Conservation (phyloP, 2,329 filamentous ascomycete genomes). For the Rhynchosporium agropyri region DNA sequence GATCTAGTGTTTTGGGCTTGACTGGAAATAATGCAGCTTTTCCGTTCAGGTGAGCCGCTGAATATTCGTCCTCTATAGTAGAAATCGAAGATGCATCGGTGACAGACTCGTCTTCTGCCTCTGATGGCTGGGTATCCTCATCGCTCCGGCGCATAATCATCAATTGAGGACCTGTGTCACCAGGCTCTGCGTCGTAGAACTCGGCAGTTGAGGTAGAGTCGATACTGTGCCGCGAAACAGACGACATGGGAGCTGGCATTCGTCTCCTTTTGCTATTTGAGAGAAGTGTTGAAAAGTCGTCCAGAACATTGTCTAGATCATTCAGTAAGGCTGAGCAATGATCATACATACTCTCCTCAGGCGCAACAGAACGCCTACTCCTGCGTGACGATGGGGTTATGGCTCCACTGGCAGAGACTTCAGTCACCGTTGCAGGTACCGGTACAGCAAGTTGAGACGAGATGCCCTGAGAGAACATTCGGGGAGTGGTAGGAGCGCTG, state of each 20-base stretch:
- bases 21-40: conserved; percentile 74
- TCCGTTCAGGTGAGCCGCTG: conserved; percentile 51
- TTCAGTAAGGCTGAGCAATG: conserved; percentile 81
- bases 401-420: conserved; percentile 33
- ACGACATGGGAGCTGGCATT: conserved; percentile 54
- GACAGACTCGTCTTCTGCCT: conserved; percentile 53
- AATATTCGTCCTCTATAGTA: conserved; percentile 58
- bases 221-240: conserved; percentile 63
- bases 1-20: conserved; percentile 74
- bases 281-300: conserved; percentile 79
- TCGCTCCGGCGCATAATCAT: conserved; percentile 76
- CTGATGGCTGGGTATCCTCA: conserved; percentile 61
- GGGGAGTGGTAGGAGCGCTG: conserved; percentile 42
- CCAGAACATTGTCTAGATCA: conserved; percentile 81
- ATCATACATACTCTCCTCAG: conserved; percentile 72
- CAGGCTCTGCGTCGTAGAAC: conserved; percentile 89
- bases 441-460: conserved; percentile 40
- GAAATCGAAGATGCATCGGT: conserved; percentile 60
- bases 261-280: conserved; percentile 78
- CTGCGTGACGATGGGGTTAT: conserved; percentile 26
- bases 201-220: conserved; percentile 83
- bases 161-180: conserved; percentile 64
- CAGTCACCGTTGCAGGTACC: conserved; percentile 31
- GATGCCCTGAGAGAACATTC: conserved; percentile 34
- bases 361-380: conserved; percentile 37